These are phyloP conservation scores for Nidularia pulvinata DNA, from an alignment of 768 basidiomycete genomes.

Conservation along the genomic window DNA sequence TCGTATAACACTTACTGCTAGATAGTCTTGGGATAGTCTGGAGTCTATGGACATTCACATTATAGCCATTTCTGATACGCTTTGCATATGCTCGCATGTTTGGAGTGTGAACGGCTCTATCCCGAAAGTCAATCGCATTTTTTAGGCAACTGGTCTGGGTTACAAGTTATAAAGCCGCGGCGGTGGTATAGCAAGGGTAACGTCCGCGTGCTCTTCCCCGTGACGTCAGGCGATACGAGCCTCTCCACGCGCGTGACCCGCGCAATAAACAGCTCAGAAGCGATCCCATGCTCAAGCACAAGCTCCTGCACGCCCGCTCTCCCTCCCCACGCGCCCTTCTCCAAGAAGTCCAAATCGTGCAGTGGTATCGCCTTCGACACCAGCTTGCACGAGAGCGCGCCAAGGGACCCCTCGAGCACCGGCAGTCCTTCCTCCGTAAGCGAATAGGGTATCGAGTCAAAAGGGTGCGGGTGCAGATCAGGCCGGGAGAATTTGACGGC, in stretches of 20 bases:
- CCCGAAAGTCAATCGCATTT: not conserved
- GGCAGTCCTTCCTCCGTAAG: constrained; percentile 57
- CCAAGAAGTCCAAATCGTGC: constrained; percentile 45
- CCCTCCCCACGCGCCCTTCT: constrained; percentile 9
- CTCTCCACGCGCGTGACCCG: constrained; percentile 64
- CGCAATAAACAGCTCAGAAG: constrained; percentile 81
- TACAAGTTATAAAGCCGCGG: constrained; percentile 55
- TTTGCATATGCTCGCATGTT: too few relatives aligned
- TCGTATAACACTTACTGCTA: too few relatives aligned
- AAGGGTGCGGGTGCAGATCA: constrained; percentile 66
- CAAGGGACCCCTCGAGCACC: constrained; percentile 57
- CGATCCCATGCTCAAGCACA: constrained; percentile 17
- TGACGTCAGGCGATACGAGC: constrained; percentile 14
- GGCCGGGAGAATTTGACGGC: constrained; percentile 76
- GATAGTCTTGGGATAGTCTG: too few relatives aligned
- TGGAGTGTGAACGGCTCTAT: too few relatives aligned
- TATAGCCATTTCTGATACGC: too few relatives aligned
- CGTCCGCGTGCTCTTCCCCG: constrained; percentile 23
- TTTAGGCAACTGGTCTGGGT: constrained; percentile 1
- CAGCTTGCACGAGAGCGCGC: constrained; percentile 73
- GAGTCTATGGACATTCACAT: too few relatives aligned
- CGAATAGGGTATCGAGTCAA: constrained; percentile 34
- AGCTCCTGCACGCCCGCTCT: constrained; percentile 5
- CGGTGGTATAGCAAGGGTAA: constrained; percentile 68
- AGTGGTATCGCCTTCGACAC: constrained; percentile 63